Base-by-base conservation (phyloP, 306 rosid species). In the Medicago arabica region DNA sequence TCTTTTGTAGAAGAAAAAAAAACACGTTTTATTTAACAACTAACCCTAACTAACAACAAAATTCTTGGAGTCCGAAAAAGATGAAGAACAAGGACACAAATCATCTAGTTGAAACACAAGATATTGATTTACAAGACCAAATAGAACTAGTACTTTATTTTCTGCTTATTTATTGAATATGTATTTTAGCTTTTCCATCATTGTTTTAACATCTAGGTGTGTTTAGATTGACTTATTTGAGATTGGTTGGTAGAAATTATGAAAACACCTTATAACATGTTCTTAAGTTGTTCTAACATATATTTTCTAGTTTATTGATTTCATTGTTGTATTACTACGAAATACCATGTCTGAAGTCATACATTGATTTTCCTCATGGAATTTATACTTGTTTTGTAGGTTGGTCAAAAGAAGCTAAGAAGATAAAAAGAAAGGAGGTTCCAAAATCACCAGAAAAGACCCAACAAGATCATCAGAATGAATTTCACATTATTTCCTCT, bases 341-440 rank as follows among this genome's bases (percentile, higher is more conserved):
- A 63, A 49, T 78, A 75, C 25, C 14, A 44, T 69, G 41, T 18
- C 28, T 69, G 10, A 50, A 67, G 69, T 65, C 71, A 46, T 18
- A 0, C 66, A 19, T 74, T 74, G 23, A 13, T 71, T 8, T 57
- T 57, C 50, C 66, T 80, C 19, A 74, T 49, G 63, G 13, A 51
- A 7, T 67, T 46, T 18, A 6, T 7, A 5, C 6, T 57, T 51
- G 10, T 80, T 69, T 80, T 80, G 83, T 71, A 91, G 98, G 83
- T 68, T 80, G 71, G 80, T 77, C 87, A 5, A 90, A 85, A 84
- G 90, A 83, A 74, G 55, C 75, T 53, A 75, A 82, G 82, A 87
- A 83, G 73, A 89, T 75, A 80, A 80, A 72, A 54, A 85, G 53
- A 80, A 82, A 71, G 74, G 87, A 81, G 71, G 76, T 70, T 44